A percentile compares a stretch with the other conserved stretches of the same genome.
Conservation (phyloP, 345 rosid species). For the Salix dunnii region DNA sequence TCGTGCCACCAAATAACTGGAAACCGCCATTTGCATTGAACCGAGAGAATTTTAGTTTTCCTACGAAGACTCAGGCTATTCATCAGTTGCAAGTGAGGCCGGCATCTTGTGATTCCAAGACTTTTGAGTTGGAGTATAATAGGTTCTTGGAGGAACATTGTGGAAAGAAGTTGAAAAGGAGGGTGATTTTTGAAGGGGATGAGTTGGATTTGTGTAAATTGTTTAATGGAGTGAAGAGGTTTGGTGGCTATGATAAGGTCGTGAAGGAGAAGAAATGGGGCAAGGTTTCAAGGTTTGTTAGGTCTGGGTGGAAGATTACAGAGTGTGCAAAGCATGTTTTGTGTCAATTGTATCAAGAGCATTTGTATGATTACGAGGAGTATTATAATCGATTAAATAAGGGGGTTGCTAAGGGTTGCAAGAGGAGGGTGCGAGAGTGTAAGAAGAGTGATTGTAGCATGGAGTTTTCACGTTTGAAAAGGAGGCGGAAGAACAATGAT, state of each 20-base stretch:
- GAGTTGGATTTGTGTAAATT: slow-evolving; percentile 87
- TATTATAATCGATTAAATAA: slow-evolving; percentile 49
- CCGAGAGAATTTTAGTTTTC: slow-evolving; percentile 60
- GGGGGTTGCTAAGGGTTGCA: slow-evolving; percentile 44
- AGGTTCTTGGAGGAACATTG: slow-evolving; percentile 69
- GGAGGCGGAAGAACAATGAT: slow-evolving; percentile 43
- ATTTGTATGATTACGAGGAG: slow-evolving; percentile 72
- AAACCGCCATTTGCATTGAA: slow-evolving; percentile 75
- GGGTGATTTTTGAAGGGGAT: slow-evolving; percentile 70
- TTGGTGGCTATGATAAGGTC: slow-evolving; percentile 78
- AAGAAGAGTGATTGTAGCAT: slow-evolving; percentile 29
- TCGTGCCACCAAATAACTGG: slow-evolving; percentile 82
- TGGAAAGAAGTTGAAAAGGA: slow-evolving; percentile 73
- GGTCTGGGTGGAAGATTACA: slow-evolving; percentile 55
- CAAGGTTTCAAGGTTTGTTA: slow-evolving; percentile 71
- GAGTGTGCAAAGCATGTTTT: slow-evolving; percentile 90
- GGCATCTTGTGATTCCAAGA: slow-evolving; percentile 76
- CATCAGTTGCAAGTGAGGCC: slow-evolving; percentile 91
- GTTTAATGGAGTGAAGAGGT: slow-evolving; percentile 89
- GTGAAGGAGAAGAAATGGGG: slow-evolving; percentile 76
- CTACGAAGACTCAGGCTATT: slow-evolving; percentile 92
- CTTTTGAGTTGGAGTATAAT: slow-evolving; percentile 80
- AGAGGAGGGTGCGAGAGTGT: slow-evolving; percentile 40
- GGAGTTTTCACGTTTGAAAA: slow-evolving; percentile 43
- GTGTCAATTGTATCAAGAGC: slow-evolving; percentile 72